Evolutionary conservation across 2,329 filamentous ascomycete species (phyloP), one percentile per base, ranked within the genome.

Genomic region (Ceratocystis albifundus): DNA sequence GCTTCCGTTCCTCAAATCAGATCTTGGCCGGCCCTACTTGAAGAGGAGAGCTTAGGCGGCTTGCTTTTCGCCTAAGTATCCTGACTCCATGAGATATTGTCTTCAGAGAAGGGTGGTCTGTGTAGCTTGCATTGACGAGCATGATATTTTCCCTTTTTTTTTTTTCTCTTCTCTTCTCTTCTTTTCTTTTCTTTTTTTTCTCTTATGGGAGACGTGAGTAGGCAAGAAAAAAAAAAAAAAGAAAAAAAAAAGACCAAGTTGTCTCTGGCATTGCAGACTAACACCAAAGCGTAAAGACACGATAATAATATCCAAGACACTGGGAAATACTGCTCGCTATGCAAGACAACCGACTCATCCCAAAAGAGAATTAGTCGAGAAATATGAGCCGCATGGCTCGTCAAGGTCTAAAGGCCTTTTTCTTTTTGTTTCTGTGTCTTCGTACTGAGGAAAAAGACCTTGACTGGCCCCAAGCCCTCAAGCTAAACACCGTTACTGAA

Each of bases 1-100:
- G 25, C 28, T 57, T 57, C 53, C 53, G 53, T 57, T 57, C 30
- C 53, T 57, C 53, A 57, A 28, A 57, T 57, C 53, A 57, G 53
- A 57, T 57, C 53, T 57, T 8, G 53, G 32, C 53, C 22, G 15
- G 15, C 25, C 15, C 28, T 57, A 17, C 28, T 32, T 30, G 53
- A n/a, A 28, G 25, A 57, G 53, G 53, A 57, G 53, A 57, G 53
- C 53, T 32, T 32, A 32, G 53, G 53, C 53, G 53, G 53, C 8
- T 28, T 57, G 53, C 28, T 32, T 57, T 57, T 57, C 53, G 53
- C 53, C 53, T 57, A 57, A 57, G 25, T n/a, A 57, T 5, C 53
- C 53, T 28, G 25, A 57, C 53, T 22, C 22, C 28, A 57, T 25
- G 25, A 28, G 12, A 57, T 57, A 30, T 57, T 57, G 22, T 30